phyloP scores from a whole-genome alignment of 1,139 yeast genomes.

The Suhomyces atakaporum region DNA sequence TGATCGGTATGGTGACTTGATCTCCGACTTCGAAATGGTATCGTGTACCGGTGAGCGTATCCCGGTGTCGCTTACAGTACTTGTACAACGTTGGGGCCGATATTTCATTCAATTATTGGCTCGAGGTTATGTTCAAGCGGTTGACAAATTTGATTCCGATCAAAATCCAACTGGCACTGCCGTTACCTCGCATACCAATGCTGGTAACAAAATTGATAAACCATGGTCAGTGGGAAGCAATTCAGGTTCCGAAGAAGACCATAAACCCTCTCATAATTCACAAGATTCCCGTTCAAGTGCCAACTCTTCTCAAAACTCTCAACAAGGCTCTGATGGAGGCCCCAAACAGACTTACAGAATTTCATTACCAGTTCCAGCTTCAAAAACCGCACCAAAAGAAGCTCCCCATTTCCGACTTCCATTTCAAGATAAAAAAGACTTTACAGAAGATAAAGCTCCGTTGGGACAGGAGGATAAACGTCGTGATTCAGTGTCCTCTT shows the following conservation, averaged over 20 bases:
- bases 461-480: no score
- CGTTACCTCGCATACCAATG: no score
- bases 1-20: slow-evolving; percentile 61
- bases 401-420: slow-evolving; percentile 62
- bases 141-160: slow-evolving; percentile 46
- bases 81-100: slow-evolving; percentile 75
- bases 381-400: slow-evolving; percentile 32
- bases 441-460: no score
- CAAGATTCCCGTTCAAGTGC: no score
- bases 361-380: slow-evolving; percentile 26
- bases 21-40: slow-evolving; percentile 72
- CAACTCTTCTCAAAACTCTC: no score
- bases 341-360: no score
- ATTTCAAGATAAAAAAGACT: slow-evolving; percentile 59
- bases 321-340: no score
- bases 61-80: slow-evolving; percentile 58
- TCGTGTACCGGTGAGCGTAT: slow-evolving; percentile 66
- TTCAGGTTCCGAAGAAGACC: no score
- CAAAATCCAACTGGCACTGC: no score
- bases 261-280: no score
- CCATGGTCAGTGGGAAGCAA: no score
- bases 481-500: slow-evolving; percentile 35
- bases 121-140: slow-evolving; percentile 62
- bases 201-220: no score
- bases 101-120: slow-evolving; percentile 63